Percentiles rank a stretch among this genome's conserved stretches.
Conservation (phyloP, 2,329 filamentous ascomycete genomes). For the Ophiostoma populinum region DNA sequence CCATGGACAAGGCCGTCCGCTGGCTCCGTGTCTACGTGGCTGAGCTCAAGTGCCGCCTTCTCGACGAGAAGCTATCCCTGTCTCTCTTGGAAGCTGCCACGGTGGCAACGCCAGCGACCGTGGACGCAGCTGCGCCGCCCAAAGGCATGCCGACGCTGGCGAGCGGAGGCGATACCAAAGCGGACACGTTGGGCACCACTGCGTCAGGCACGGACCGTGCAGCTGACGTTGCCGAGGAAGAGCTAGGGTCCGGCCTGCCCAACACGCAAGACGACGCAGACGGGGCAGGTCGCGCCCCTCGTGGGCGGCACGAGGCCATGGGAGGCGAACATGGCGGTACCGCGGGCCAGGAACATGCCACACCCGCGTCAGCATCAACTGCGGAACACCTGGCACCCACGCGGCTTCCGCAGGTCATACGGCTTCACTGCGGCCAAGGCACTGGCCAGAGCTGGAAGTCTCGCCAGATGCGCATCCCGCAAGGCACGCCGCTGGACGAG, state of each 20-base stretch:
- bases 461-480: constrained; percentile 58
- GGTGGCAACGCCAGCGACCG: neutral
- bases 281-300: neutral
- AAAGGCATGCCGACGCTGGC: no score
- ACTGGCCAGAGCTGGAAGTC: constrained; percentile 42
- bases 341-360: no score
- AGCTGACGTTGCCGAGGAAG: no score
- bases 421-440: constrained; percentile 63
- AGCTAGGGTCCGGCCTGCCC: no score
- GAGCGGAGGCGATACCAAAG: no score
- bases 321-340: no score
- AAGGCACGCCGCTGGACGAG: constrained; percentile 52
- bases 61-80: constrained; percentile 53
- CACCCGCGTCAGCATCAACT: neutral
- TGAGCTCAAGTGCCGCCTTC: constrained; percentile 76
- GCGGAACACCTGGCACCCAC: constrained; percentile 31
- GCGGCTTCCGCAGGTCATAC: constrained; percentile 70
- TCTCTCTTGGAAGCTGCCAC: constrained; percentile 8
- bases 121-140: neutral
- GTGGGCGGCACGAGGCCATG: neutral
- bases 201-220: no score
- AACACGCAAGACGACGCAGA: no score
- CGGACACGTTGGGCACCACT: no score
- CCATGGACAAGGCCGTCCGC: constrained; percentile 55
- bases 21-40: constrained; percentile 87